Evolutionary conservation across 352 stramenopile genomes (phyloP), one percentile per base, ranked within the genome.

Genomic region (Globisporangium viniferum): DNA sequence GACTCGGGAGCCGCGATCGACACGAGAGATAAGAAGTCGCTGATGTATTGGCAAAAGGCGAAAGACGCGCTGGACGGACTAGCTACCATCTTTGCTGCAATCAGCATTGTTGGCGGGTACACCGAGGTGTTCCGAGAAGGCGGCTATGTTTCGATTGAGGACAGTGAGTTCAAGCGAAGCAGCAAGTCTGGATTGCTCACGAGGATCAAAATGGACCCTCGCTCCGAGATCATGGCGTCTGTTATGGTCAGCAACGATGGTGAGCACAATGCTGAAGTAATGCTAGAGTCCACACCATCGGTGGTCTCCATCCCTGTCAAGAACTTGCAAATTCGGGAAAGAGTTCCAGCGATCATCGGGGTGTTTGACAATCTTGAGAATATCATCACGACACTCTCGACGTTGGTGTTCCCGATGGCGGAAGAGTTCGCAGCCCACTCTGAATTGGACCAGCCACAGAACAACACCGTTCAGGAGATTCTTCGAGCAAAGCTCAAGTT

Each of bases 361-460:
- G 95, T 96, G 87, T 94, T 94, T 68, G 79, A 94, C 44, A 73
- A 79, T 12, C 46, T 92, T 33, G 84, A 92, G 46, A 63, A 46
- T 12, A 76, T 92, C 35, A 73, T 92, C 10, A 70, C 63, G 8
- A 75, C 78, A 2, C 72, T 94, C 15, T 89, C 84, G 4, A 71
- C 77, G 7, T 77, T 92, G 58, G 68, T 86, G 46, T 72, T 88
- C 7, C 64, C 69, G 29, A 70, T 59, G 14, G 57, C 78, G 35
- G 79, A 88, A 14, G 71, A 77, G 12, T 66, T 59, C 39, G 44
- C 66, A 3, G 63, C 68, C 1, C 76, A 88, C 36, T 74, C 35
- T 4, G 81, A 94, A 22, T 66, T 92, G 0, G 74, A 86, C 7
- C 70, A 84, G 24, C 84, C 86, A 12, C 81, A 94, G 46, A 92